Percentiles rank a stretch among this genome's conserved stretches.
Conservation (phyloP, 768 basidiomycete genomes). For the Peribolospora baueri region DNA sequence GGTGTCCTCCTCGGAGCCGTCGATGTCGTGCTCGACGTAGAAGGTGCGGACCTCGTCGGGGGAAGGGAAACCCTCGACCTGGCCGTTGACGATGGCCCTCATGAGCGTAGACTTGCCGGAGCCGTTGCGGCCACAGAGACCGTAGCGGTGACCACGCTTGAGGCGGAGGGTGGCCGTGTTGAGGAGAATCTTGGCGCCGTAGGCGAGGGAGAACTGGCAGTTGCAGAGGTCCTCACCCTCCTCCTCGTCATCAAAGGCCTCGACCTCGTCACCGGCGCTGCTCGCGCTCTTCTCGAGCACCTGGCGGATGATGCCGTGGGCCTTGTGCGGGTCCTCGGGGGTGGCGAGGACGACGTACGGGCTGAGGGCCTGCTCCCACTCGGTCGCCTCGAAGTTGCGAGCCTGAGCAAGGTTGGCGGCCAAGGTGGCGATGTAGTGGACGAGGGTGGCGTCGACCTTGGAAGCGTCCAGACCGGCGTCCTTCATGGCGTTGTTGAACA, state of each 20-base stretch:
- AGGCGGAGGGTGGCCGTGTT: conserved; percentile 82
- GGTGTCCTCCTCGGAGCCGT: conserved; percentile 39
- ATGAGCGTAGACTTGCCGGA: conserved; percentile 87
- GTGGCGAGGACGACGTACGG: conserved; percentile 14
- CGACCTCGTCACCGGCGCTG: conserved; percentile 16
- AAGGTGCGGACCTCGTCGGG: conserved; percentile 65
- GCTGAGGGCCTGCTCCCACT: conserved; percentile 15
- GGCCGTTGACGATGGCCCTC: conserved; percentile 73
- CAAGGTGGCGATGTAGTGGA: conserved; percentile 31
- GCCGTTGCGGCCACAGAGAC: conserved; percentile 83
- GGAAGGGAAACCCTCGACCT: conserved; percentile 72
- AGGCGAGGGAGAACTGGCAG: conserved; percentile 83
- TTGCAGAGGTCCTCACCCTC: conserved; percentile 70
- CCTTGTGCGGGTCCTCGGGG: conserved; percentile 22
- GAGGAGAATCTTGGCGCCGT: conserved; percentile 35
- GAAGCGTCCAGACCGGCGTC: too few species aligned
- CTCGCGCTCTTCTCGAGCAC: conserved; percentile 33
- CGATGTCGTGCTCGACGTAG: conserved; percentile 77
- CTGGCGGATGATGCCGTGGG: conserved; percentile 48
- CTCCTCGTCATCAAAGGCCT: conserved; percentile 20
- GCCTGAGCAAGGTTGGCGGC: conserved; percentile 37
- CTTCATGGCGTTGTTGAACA: conserved; percentile 58
- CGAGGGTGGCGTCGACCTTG: conserved; percentile 18
- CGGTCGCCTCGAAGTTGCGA: conserved; percentile 19
- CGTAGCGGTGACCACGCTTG: conserved; percentile 76